Evolutionary conservation across 2,329 filamentous ascomycete genomes (phyloP).

Genomic region (Hymenoscyphus infarciens): DNA sequence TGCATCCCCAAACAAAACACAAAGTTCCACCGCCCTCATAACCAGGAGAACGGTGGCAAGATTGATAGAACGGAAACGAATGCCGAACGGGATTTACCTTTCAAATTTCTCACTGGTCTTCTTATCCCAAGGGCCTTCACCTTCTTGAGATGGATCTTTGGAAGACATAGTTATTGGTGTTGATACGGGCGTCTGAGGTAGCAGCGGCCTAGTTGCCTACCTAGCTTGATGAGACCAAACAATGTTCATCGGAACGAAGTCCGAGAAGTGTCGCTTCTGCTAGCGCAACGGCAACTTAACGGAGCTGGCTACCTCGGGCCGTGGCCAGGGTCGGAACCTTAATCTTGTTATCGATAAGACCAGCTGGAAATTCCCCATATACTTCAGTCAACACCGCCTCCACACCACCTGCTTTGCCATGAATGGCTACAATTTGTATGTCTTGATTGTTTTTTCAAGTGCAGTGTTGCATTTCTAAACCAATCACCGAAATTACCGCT

Average conservation of each 20-base stretch:
- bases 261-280: background rate
- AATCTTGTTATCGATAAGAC: constrained; percentile 10
- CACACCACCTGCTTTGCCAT: background rate
- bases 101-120: constrained; percentile 62
- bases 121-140: constrained; percentile 48
- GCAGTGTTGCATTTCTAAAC: background rate
- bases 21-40: background rate
- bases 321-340: background rate
- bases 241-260: background rate
- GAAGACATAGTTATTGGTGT: constrained; percentile 25
- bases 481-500: background rate
- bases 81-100: constrained; percentile 43
- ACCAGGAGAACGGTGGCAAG: background rate
- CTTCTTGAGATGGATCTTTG: constrained; percentile 30
- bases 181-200: constrained; percentile 1
- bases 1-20: background rate
- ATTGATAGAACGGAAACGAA: background rate
- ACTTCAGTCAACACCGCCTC: background rate
- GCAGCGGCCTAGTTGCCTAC: background rate
- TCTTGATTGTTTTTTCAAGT: too few species aligned
- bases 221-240: background rate
- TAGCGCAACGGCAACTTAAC: constrained; percentile 6
- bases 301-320: background rate
- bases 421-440: too few species aligned
- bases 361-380: background rate